Evolutionary conservation across 805 yeast species (phyloP), one percentile per base, ranked within the genome.

Genomic region (Yamadazyma nakazawae): DNA sequence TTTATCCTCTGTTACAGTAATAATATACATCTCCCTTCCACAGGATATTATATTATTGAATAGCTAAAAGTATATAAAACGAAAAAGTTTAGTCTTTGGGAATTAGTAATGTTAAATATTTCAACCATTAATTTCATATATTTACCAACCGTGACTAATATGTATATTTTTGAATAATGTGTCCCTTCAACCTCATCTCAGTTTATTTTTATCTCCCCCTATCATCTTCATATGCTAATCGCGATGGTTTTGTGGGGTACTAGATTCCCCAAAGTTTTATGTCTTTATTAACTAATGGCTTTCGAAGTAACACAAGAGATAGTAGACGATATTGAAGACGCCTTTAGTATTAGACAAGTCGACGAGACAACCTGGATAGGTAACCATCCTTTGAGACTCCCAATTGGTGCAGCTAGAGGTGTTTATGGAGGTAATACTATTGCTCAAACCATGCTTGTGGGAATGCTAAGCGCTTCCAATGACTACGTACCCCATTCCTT

Each of bases 341-440:
- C 68, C 9, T 63, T 65, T 41, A 50, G 61, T 12, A 60, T 67
- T 13, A 45, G 50, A 5, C 53, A 60, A 41, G 45, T 61, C 1
- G 63, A 56, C 43, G 66, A 58, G n/a, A 45, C 45, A 12, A 50
- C 57, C 18, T 72, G 60, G 52, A 56, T 53, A 13, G 75, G 75
- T 1, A 65, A 59, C 0, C 60, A 61, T 40, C 72, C 72, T 5
- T 59, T 72, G 21, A 48, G 62, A 34, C 55, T 66, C 4, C 76
- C 76, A 0, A 43, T 69, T 10, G 45, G 52, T 2, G 76, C 79
- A 0, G 84, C 86, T 2, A 66, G 84, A 37, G 88, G 88, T 1
- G 79, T 84, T 0, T 84, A 83, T 64, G 90, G 90, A 2, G 90
- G 91, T 9, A 80, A 82, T 16, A 65, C 80, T 37, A 80, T 82